Percentiles rank a stretch among this genome's conserved stretches.
Conservation (phyloP, 2,329 filamentous ascomycete species). For the Metarhizium humberi region DNA sequence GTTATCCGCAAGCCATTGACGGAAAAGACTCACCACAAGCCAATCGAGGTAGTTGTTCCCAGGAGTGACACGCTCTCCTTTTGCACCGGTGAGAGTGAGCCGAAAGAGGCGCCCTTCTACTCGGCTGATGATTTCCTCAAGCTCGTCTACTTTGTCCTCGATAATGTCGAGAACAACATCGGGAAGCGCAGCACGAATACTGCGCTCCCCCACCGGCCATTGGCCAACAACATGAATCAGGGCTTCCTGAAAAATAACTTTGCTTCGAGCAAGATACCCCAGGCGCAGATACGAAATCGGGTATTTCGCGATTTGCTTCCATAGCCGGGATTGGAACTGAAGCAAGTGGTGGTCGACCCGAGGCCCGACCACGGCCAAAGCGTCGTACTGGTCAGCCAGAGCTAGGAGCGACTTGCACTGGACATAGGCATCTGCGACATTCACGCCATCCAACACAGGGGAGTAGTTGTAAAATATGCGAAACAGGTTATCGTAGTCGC, state of each 20-base stretch:
- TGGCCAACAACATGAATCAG: conserved; percentile 90
- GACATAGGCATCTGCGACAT: conserved; percentile 86
- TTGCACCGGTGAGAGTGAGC: conserved; percentile 65
- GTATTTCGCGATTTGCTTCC: conserved; percentile 96
- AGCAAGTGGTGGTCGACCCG: conserved; percentile 89
- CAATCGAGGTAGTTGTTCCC: conserved; percentile 77
- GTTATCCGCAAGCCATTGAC: conserved; percentile 89
- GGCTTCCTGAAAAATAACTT: conserved; percentile 77
- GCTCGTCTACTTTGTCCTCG: conserved; percentile 88
- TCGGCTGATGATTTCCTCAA: conserved; percentile 71
- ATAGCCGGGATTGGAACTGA: conserved; percentile 81
- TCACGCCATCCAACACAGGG: conserved; percentile 71
- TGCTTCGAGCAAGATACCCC: conserved; percentile 74
- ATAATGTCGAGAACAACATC: conserved; percentile 77
- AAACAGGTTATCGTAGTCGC: conserved; percentile 93
- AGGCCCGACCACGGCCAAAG: conserved; percentile 76
- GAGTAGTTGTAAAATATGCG: conserved; percentile 93
- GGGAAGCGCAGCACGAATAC: conserved; percentile 65
- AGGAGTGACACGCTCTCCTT: conserved; percentile 76
- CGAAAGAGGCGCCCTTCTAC: conserved; percentile 78
- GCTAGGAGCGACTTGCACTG: conserved; percentile 86
- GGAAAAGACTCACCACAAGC: conserved; percentile 78
- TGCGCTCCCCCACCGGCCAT: conserved; percentile 75
- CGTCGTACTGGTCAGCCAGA: conserved; percentile 92
- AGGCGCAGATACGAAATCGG: conserved; percentile 86